Evolutionary conservation across 1,284 basidiomycete species (phyloP).

Genomic region (Takashimella tepidaria): DNA sequence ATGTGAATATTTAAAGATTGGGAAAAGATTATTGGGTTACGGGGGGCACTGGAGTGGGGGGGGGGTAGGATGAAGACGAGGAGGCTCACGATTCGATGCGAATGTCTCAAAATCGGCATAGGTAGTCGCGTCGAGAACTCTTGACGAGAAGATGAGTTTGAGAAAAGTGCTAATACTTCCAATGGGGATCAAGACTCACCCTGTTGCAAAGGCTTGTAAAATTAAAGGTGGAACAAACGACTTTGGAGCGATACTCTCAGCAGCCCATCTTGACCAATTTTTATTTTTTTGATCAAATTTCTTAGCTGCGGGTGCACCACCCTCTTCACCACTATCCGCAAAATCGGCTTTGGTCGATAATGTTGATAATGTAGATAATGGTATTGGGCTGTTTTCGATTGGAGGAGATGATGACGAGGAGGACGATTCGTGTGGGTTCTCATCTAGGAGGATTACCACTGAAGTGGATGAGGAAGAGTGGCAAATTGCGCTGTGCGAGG

Average conservation of each 20-base stretch:
- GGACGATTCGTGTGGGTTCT: no score
- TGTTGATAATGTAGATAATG: no score
- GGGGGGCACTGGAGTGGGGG: no score
- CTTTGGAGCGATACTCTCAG: slow-evolving; percentile 23
- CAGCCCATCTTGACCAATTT: slow-evolving; percentile 28
- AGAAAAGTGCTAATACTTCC: background rate
- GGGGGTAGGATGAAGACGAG: background rate
- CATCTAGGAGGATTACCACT: no score
- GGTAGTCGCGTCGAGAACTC: slow-evolving; percentile 44
- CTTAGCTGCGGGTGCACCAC: background rate
- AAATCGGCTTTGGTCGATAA: background rate
- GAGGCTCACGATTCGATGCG: slow-evolving; percentile 40
- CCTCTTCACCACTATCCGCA: background rate
- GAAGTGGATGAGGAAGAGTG: no score
- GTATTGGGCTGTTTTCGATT: no score
- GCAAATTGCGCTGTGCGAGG: no score
- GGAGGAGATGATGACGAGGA: no score
- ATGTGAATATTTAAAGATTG: no score
- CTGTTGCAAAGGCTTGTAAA: slow-evolving; percentile 37
- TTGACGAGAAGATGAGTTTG: background rate
- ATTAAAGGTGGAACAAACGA: slow-evolving; percentile 31
- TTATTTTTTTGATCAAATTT: no score
- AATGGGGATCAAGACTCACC: slow-evolving; percentile 23
- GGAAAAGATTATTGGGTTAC: no score
- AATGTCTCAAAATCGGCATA: slow-evolving; percentile 45